Base-by-base conservation (phyloP, 192 early-diverging fungal genomes). In the Coemansia brasiliensis region DNA sequence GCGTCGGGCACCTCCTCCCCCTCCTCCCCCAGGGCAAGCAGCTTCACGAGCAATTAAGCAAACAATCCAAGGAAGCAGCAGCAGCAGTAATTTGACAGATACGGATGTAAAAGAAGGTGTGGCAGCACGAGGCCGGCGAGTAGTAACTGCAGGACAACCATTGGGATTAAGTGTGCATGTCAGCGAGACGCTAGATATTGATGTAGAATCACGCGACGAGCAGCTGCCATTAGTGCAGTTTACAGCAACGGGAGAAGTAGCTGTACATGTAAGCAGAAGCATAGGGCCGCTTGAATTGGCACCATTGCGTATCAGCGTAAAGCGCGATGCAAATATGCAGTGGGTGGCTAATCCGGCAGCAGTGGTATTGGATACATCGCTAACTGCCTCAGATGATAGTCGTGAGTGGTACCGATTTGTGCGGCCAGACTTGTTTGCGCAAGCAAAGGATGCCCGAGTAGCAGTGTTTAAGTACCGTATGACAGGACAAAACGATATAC, bases 371-470 rank as follows among this genome's bases (percentile, higher is more conserved):
- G 75, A 78, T 40, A 32, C 69, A 0, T 68, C 75, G 17, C 27
- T 63, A 52, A 67, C 73, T 2, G 51, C 65, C 10, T 15, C 59
- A 2, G 52, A 57, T 51, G 55, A 8, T n/a, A 58, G 63, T 0
- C 50, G 65, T 44, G 65, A 71, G 57, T 72, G 74, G 74, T 78
- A 63, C 58, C 68, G 74, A 29, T 78, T 78, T 53, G 69, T 78
- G 55, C 68, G 74, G 29, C 74, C 74, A 9, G 66, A 78, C 32
- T 50, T 78, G 42, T 78, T 78, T 66, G 68, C 74, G 3, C 57
- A 65, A 17, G 57, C 57, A 8, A 26, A 25, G 7, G 74, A 22
- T 22, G 57, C 52, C n/a, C 55, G 55, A 16, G 68, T 67, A 4
- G 49, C 57, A 10, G 68, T 78, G 43, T 78, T 78, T 61, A 78